Conservation (phyloP, 2,329 filamentous ascomycete species). For the Penicillium corylophilum region DNA sequence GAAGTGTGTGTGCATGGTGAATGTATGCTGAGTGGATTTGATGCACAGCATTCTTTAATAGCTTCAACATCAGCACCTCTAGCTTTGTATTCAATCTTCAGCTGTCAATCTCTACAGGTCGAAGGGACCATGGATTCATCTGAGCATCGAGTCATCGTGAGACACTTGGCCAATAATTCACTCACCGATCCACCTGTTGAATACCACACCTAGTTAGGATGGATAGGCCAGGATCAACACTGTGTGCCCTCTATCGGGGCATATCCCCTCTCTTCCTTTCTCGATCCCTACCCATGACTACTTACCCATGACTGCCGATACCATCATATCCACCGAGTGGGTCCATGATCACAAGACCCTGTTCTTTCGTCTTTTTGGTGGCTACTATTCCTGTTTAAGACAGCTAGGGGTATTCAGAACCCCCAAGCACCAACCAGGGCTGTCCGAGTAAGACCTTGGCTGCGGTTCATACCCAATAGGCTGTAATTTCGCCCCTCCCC, state of each 20-base stretch:
- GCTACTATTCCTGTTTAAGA: not conserved
- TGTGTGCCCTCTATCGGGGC: not conserved
- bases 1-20: not conserved
- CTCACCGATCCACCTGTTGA: not conserved
- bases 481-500: not conserved
- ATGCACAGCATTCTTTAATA: not conserved
- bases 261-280: not conserved
- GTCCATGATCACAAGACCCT: not conserved
- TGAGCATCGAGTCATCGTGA: not conserved
- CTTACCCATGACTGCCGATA: not conserved
- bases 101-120: not conserved
- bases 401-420: slow-evolving; percentile 1
- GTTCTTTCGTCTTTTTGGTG: not conserved
- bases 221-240: not conserved
- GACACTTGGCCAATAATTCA: not conserved
- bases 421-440: not conserved
- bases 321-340: not conserved
- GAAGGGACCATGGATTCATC: not conserved
- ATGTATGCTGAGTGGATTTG: not conserved
- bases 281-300: not conserved
- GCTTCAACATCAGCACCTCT: not conserved
- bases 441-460: not conserved
- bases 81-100: not conserved
- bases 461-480: not conserved
- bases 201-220: not conserved